phyloP scores from a whole-genome alignment of 1,284 basidiomycete species.

The Coniferiporia weirii region DNA sequence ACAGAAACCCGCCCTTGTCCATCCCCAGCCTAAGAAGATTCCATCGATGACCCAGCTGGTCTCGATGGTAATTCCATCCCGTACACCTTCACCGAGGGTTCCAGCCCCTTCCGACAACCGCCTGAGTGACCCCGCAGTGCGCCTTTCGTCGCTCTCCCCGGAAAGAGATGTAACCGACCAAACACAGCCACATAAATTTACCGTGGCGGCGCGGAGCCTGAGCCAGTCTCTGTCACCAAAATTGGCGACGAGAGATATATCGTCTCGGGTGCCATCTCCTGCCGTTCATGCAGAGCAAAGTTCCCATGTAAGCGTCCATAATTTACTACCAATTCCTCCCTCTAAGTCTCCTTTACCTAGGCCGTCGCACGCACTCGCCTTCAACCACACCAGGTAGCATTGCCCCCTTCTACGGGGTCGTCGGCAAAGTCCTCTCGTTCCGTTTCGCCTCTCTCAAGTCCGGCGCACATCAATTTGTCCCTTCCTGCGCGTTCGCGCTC shows the following conservation, averaged over 20 bases:
- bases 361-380: neutral
- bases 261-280: slow-evolving; percentile 3
- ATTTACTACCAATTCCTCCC: neutral
- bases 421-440: slow-evolving; percentile 10
- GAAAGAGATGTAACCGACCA: neutral
- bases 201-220: neutral
- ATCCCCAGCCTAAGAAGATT: slow-evolving; percentile 15
- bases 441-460: neutral
- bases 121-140: neutral
- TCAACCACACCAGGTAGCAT: slow-evolving; percentile 7
- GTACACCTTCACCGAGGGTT: slow-evolving; percentile 9
- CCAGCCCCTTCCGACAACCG: neutral
- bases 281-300: neutral
- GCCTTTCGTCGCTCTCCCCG: neutral
- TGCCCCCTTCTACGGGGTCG: slow-evolving; percentile 5
- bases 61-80: slow-evolving; percentile 13
- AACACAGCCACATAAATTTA: neutral
- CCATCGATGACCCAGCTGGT: slow-evolving; percentile 15
- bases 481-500: slow-evolving; percentile 13
- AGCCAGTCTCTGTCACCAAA: neutral
- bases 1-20: slow-evolving; percentile 2
- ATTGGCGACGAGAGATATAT: neutral
- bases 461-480: neutral
- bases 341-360: neutral
- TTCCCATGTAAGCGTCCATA: too few relatives aligned